phyloP scores from a whole-genome alignment of 2,329 filamentous ascomycete species.

The Paecilomyces formosus region DNA sequence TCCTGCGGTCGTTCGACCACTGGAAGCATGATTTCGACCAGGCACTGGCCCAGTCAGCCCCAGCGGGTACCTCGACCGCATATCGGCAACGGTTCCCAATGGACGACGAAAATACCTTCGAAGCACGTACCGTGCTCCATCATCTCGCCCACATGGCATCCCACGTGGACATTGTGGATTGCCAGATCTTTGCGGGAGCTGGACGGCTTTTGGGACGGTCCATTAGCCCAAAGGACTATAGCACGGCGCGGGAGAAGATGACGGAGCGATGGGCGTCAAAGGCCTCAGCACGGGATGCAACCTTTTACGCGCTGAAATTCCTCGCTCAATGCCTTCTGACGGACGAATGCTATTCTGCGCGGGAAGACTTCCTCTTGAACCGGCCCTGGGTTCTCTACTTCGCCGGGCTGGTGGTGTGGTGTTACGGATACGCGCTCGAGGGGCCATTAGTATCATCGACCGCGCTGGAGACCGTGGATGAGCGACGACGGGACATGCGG shows the following conservation, averaged over 20 bases:
- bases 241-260: constrained; percentile 72
- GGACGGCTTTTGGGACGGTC: constrained; percentile 76
- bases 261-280: constrained; percentile 83
- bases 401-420: constrained; percentile 86
- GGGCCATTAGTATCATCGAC: constrained; percentile 55
- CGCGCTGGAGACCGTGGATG: constrained; percentile 52
- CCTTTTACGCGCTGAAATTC: constrained; percentile 87
- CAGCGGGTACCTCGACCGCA: constrained; percentile 14
- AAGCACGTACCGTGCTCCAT: constrained; percentile 82
- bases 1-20: constrained; percentile 83
- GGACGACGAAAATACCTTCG: constrained; percentile 67
- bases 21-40: constrained; percentile 93
- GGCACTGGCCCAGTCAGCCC: constrained; percentile 52
- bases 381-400: constrained; percentile 95
- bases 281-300: constrained; percentile 80
- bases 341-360: constrained; percentile 62
- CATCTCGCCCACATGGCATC: constrained; percentile 96
- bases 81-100: constrained; percentile 26
- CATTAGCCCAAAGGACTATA: constrained; percentile 75
- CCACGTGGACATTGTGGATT: constrained; percentile 95
- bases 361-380: constrained; percentile 84
- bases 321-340: constrained; percentile 74
- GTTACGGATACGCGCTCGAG: constrained; percentile 84
- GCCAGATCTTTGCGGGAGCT: constrained; percentile 88
- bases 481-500: constrained; percentile 71